Evolutionary conservation across 2,329 filamentous ascomycete genomes (phyloP).

Genomic region (Domatiomyces globalis): DNA sequence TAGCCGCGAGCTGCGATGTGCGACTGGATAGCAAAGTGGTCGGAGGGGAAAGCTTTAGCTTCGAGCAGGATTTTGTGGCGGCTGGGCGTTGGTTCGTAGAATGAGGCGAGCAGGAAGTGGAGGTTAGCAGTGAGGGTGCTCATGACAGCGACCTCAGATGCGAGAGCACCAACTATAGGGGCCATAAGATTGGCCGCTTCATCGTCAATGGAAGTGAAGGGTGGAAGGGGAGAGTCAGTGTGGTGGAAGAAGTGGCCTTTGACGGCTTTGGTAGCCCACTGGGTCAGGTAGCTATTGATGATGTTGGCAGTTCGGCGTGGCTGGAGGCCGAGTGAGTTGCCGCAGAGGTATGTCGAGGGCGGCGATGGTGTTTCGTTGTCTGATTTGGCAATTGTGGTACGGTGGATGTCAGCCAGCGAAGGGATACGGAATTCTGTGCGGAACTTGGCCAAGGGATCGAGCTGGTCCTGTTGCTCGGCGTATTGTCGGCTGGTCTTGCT

Average conservation of each 20-base stretch:
- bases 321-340: conserved; percentile 78
- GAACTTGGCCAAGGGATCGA: conserved; percentile 47
- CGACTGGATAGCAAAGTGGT: conserved; percentile 72
- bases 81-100: conserved; percentile 53
- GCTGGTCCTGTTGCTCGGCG: conserved; percentile 41
- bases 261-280: conserved; percentile 74
- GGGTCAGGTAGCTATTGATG: conserved; percentile 58
- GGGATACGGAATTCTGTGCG: conserved; percentile 65
- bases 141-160: conserved; percentile 72
- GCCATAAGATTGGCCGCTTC: conserved; percentile 56
- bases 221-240: conserved; percentile 50
- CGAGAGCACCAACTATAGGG: conserved; percentile 57
- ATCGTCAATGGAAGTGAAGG: conserved; percentile 69
- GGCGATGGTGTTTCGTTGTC: conserved; percentile 24
- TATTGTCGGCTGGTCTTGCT: background rate
- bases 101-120: conserved; percentile 69
- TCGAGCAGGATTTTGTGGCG: conserved; percentile 74
- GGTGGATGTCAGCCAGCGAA: conserved; percentile 54
- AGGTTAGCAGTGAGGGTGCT: conserved; percentile 71
- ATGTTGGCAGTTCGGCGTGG: conserved; percentile 53
- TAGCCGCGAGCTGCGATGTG: conserved; percentile 60
- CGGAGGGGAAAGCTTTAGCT: conserved; percentile 78
- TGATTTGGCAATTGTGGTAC: conserved; percentile 40
- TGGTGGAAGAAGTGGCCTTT: conserved; percentile 66
- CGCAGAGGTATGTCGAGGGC: conserved; percentile 62